Percentiles rank a stretch among this genome's conserved stretches.
Evolutionary conservation across 495 filamentous ascomycete species (phyloP).

Genomic region (Podospora appendiculata): DNA sequence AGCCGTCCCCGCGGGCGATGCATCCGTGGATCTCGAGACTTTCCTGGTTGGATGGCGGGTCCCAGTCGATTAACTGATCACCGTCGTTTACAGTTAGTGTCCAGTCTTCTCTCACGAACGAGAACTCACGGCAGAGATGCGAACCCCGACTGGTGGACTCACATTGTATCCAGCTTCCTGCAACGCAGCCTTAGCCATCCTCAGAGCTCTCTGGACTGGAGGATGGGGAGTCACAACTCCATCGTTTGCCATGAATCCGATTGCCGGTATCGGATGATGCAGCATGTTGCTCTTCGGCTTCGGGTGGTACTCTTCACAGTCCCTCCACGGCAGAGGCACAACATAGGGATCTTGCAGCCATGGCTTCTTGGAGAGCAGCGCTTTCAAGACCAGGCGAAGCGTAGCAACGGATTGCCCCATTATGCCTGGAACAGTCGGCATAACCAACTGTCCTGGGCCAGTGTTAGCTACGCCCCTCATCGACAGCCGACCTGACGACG

Average conservation of each 20-base stretch:
- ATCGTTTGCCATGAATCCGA: slow-evolving; percentile 5
- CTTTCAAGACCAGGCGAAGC: slow-evolving; percentile 50
- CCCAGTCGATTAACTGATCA: slow-evolving; percentile 24
- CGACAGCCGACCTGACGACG: slow-evolving; percentile 52
- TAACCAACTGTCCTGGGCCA: slow-evolving; percentile 45
- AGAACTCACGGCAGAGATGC: no score
- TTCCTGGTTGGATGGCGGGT: slow-evolving; percentile 30
- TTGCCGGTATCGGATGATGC: neutral
- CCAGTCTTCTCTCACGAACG: no score
- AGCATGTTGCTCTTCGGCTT: neutral
- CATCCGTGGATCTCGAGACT: slow-evolving; percentile 24
- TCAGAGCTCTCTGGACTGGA: neutral
- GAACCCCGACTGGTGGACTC: neutral
- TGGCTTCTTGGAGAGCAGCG: slow-evolving; percentile 38
- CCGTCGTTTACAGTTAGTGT: neutral
- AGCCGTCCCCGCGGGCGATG: slow-evolving; percentile 25
- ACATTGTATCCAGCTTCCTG: slow-evolving; percentile 1
- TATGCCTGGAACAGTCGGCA: slow-evolving; percentile 35
- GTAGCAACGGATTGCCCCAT: slow-evolving; percentile 36
- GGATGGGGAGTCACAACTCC: slow-evolving; percentile 3
- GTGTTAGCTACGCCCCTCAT: slow-evolving; percentile 36
- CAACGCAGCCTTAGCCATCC: neutral
- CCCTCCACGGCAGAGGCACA: slow-evolving; percentile 53
- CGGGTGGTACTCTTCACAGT: slow-evolving; percentile 9
- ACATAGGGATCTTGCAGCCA: slow-evolving; percentile 55